These are phyloP conservation scores for Cordyceps tenuipes DNA, from an alignment of 2,329 filamentous ascomycete genomes.

Conservation along the genomic window DNA sequence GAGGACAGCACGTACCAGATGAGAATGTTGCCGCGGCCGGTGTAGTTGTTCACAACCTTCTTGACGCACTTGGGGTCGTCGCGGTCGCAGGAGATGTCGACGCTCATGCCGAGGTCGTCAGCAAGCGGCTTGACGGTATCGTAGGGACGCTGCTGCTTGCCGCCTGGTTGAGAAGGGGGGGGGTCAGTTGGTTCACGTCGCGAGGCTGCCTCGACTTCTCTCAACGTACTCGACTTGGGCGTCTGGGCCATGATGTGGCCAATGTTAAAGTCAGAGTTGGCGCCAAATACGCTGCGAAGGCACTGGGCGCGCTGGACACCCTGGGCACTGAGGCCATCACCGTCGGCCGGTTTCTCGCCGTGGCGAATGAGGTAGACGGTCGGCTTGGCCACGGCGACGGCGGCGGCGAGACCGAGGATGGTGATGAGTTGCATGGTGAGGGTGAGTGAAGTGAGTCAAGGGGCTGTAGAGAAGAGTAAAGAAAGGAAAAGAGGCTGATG, in stretches of 20 bases:
- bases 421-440: slow-evolving; percentile 17
- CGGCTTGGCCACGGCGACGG: slow-evolving; percentile 23
- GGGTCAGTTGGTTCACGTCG: neutral
- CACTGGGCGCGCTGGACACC: slow-evolving; percentile 52
- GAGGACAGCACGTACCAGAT: slow-evolving; percentile 34
- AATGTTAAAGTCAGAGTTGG: slow-evolving; percentile 43
- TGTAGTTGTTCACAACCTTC: slow-evolving; percentile 38
- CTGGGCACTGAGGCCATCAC: slow-evolving; percentile 39
- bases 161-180: slow-evolving; percentile 25
- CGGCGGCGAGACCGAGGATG: slow-evolving; percentile 14
- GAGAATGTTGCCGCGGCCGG: slow-evolving; percentile 46
- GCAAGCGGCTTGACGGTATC: slow-evolving; percentile 51
- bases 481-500: neutral
- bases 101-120: slow-evolving; percentile 42
- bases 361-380: slow-evolving; percentile 57
- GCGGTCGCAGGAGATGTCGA: slow-evolving; percentile 48
- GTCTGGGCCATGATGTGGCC: slow-evolving; percentile 49
- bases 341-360: slow-evolving; percentile 51
- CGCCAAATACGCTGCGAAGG: slow-evolving; percentile 47
- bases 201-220: too few species aligned
- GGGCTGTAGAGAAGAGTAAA: neutral
- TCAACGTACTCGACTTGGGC: slow-evolving; percentile 35
- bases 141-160: slow-evolving; percentile 43
- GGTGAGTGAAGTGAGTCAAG: neutral
- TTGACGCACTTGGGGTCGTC: slow-evolving; percentile 48